These are phyloP conservation scores for Erysimum cheiranthoides DNA, from an alignment of 345 rosid species.

Conservation along the genomic window DNA sequence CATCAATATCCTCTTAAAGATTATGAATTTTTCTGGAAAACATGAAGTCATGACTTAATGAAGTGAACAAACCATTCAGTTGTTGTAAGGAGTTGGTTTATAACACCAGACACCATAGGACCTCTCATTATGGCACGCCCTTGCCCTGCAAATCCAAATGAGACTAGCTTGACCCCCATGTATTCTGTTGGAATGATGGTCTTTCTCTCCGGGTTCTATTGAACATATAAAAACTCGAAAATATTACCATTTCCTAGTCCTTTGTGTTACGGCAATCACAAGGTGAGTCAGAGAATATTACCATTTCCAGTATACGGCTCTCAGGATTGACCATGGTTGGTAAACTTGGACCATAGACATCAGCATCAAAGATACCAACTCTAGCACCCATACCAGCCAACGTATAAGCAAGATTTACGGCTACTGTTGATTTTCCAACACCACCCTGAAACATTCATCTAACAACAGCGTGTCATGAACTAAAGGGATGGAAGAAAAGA, in stretches of 20 bases:
- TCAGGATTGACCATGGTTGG: slow-evolving; percentile 98
- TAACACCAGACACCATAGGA: slow-evolving; percentile 99
- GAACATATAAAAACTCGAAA: slow-evolving; percentile 18
- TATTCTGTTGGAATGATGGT: slow-evolving; percentile 92
- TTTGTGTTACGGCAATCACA: slow-evolving; percentile 7
- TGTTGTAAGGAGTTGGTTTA: slow-evolving; percentile 89
- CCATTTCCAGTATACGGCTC: slow-evolving; percentile 83
- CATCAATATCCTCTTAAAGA: slow-evolving; percentile 13
- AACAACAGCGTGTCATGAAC: slow-evolving; percentile 49
- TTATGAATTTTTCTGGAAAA: neutral
- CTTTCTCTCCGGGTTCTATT: slow-evolving; percentile 85
- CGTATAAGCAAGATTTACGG: slow-evolving; percentile 93
- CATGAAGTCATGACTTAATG: neutral
- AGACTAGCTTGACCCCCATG: slow-evolving; percentile 92
- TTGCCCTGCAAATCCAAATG: slow-evolving; percentile 97
- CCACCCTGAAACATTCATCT: slow-evolving; percentile 86
- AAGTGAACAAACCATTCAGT: slow-evolving; percentile 73
- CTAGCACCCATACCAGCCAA: slow-evolving; percentile 97
- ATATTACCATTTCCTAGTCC: slow-evolving; percentile 1
- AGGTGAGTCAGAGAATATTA: slow-evolving; percentile 42
- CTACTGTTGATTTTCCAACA: slow-evolving; percentile 95
- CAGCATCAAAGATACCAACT: slow-evolving; percentile 96
- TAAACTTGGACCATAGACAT: slow-evolving; percentile 95
- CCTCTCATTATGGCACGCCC: slow-evolving; percentile 98
- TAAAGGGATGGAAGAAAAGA: slow-evolving; percentile 28